Percentiles rank a stretch among this genome's conserved stretches.
These are phyloP conservation scores for Solanum habrochaites DNA, from an alignment of 257 asterid species.

Conservation along the genomic window DNA sequence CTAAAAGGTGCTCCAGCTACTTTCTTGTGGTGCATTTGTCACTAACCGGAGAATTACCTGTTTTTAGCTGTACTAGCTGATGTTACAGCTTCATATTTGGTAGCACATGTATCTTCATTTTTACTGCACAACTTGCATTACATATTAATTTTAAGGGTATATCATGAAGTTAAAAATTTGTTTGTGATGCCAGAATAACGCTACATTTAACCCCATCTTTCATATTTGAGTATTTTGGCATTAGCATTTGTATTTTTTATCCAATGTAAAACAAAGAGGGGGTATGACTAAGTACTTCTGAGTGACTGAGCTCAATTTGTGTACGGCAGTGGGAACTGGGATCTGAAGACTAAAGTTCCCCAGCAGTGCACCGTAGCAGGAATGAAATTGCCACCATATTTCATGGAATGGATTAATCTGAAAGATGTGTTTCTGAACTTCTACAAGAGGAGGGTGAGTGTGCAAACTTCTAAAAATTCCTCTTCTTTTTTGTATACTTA, in stretches of 20 bases:
- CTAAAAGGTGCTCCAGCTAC: neutral
- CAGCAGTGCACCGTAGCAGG: slow-evolving; percentile 67
- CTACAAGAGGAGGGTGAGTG: slow-evolving; percentile 66
- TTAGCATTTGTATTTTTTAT: no score
- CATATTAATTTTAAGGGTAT: neutral
- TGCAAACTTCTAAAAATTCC: neutral
- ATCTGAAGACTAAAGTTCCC: slow-evolving; percentile 83
- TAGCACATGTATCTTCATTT: neutral
- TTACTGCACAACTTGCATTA: neutral
- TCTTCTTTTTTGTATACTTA: neutral
- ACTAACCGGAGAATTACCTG: neutral
- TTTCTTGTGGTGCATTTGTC: neutral
- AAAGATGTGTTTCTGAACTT: slow-evolving; percentile 83
- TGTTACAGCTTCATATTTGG: neutral
- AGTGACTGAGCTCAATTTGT: neutral
- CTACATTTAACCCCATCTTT: neutral
- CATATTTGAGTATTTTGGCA: neutral
- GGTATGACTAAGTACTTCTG: neutral
- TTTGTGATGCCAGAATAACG: neutral
- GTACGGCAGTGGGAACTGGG: slow-evolving; percentile 83
- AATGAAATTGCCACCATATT: slow-evolving; percentile 65
- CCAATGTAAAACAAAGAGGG: neutral
- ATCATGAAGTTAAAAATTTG: neutral
- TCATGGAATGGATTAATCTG: slow-evolving; percentile 94
- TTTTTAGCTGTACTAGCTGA: neutral